Percentiles rank a stretch among this genome's conserved stretches.
Evolutionary conservation across 2,329 filamentous ascomycete species (phyloP).

Genomic region (Rhynchosporium graminicola): DNA sequence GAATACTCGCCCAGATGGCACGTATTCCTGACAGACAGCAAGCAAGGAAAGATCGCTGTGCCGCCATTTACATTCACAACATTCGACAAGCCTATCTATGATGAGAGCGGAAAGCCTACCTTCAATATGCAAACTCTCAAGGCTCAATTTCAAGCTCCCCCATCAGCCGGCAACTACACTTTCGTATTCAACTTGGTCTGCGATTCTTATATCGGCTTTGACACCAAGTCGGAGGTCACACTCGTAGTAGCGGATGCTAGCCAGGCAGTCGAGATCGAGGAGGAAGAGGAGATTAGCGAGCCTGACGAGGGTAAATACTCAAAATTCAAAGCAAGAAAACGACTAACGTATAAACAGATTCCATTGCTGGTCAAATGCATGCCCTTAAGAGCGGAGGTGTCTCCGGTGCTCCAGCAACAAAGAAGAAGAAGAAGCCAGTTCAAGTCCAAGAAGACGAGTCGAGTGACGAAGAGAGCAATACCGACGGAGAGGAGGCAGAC

Average conservation of each 20-base stretch:
- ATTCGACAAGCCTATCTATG: conserved; percentile 87
- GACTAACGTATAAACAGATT: conserved; percentile 57
- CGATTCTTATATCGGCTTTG: conserved; percentile 93
- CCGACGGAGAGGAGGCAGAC: conserved; percentile 66
- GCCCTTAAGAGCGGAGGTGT: conserved; percentile 72
- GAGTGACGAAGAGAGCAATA: conserved; percentile 81
- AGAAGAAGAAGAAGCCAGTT: conserved; percentile 57
- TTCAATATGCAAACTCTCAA: conserved; percentile 96
- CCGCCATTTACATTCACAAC: conserved; percentile 93
- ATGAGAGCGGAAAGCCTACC: conserved; percentile 79
- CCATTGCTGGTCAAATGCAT: conserved; percentile 87
- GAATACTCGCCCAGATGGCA: conserved; percentile 92
- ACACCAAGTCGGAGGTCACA: conserved; percentile 87
- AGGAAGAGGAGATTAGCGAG: conserved; percentile 95
- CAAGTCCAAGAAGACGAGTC: conserved; percentile 53
- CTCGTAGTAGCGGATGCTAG: conserved; percentile 85
- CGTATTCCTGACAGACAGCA: conserved; percentile 90
- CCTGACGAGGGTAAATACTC: conserved; percentile 82
- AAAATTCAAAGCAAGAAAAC: background rate
- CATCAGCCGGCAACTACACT: conserved; percentile 87
- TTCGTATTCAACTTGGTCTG: conserved; percentile 94
- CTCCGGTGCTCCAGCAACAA: conserved; percentile 50
- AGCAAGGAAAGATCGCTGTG: conserved; percentile 94
- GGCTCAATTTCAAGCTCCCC: conserved; percentile 94
- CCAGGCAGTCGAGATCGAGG: conserved; percentile 77